A percentile compares a stretch with the other conserved stretches of the same genome.
Evolutionary conservation across 176 grass and related monocot species (phyloP).

Genomic region (Aegilops longissima): DNA sequence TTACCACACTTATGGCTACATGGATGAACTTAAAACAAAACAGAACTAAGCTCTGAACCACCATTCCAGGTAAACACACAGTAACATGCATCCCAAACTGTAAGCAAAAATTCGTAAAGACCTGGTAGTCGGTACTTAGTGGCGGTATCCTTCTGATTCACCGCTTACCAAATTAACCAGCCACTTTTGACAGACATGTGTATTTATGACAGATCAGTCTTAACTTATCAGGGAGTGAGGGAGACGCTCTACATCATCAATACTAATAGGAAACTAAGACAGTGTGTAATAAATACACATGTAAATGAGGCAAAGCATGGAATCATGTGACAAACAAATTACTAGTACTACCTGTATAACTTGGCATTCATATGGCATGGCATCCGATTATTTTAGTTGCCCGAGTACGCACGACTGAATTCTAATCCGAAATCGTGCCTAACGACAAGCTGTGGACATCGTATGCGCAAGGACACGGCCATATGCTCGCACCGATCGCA

Average conservation of each 20-base stretch:
- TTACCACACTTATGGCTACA: not conserved
- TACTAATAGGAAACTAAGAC: not conserved
- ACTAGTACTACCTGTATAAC: not conserved
- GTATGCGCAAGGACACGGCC: not conserved
- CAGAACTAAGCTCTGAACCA: not conserved
- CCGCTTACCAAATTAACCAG: not conserved
- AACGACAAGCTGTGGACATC: not conserved
- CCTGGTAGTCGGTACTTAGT: not conserved
- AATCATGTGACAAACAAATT: not conserved
- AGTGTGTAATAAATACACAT: not conserved
- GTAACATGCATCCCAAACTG: not conserved
- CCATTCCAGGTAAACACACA: not conserved
- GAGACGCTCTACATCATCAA: too few relatives aligned
- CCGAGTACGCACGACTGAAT: not conserved
- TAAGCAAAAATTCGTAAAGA: not conserved
- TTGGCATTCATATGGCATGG: not conserved
- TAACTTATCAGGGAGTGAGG: conserved; percentile 3
- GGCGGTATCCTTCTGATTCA: not conserved
- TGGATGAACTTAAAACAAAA: not conserved
- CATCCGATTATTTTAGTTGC: not conserved
- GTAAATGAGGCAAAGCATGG: not conserved
- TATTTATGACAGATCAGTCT: not conserved
- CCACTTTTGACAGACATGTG: not conserved
- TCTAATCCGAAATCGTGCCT: not conserved
- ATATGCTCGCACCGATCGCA: not conserved